phyloP scores from a whole-genome alignment of 2,329 filamentous ascomycete genomes.

The Microcera coccophila region DNA sequence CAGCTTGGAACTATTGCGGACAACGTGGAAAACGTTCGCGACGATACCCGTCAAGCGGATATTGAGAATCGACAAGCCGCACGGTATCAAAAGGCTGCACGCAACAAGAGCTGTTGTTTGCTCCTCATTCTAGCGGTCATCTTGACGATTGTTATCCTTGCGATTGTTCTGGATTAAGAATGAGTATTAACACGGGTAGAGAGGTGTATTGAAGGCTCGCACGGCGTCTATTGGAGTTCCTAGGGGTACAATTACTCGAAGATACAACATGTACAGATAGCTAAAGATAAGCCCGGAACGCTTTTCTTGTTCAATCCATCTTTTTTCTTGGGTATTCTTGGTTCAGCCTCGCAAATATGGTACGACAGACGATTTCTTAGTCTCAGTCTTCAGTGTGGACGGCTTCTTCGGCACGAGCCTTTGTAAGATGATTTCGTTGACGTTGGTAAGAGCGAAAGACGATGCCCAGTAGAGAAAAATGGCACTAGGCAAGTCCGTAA shows the following conservation, averaged over 20 bases:
- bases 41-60: slow-evolving; percentile 81
- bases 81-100: slow-evolving; percentile 89
- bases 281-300: slow-evolving; percentile 13
- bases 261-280: slow-evolving; percentile 22
- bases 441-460: slow-evolving; percentile 33
- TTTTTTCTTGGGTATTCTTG: slow-evolving; percentile 10
- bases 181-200: slow-evolving; percentile 12
- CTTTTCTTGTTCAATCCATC: slow-evolving; percentile 6
- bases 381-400: slow-evolving; percentile 12
- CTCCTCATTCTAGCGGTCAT: slow-evolving; percentile 86
- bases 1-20: slow-evolving; percentile 81
- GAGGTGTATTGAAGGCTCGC: slow-evolving; percentile 12
- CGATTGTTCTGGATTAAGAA: slow-evolving; percentile 68
- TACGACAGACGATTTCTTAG: slow-evolving; percentile 8
- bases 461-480: slow-evolving; percentile 41
- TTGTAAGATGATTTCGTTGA: slow-evolving; percentile 32
- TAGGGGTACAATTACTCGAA: slow-evolving; percentile 20
- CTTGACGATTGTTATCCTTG: slow-evolving; percentile 82
- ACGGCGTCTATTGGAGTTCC: slow-evolving; percentile 26
- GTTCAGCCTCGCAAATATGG: slow-evolving; percentile 20
- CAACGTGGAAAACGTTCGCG: slow-evolving; percentile 79
- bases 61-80: slow-evolving; percentile 79
- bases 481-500: slow-evolving; percentile 36
- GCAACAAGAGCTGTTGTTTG: slow-evolving; percentile 91
- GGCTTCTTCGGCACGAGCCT: slow-evolving; percentile 18